Percentiles rank a stretch among this genome's conserved stretches.
Evolutionary conservation across 2,329 filamentous ascomycete species (phyloP).

Genomic region (Zopfia rhizophila): DNA sequence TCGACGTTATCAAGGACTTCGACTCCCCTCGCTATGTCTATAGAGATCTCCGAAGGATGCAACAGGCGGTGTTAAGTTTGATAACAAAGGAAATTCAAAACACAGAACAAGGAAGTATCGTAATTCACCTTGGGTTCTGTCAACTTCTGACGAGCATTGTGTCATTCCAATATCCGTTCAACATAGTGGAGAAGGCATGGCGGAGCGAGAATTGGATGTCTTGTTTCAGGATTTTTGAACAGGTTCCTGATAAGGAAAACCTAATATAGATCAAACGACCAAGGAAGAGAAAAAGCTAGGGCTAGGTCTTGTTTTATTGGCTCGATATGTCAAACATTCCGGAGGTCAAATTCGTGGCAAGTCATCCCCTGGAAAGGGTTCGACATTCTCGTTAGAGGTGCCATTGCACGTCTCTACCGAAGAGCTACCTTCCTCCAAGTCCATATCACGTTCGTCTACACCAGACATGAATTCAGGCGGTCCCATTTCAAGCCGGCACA

Average conservation of each 20-base stretch:
- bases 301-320: slow-evolving; percentile 12
- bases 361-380: slow-evolving; percentile 9
- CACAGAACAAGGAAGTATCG: slow-evolving; percentile 8
- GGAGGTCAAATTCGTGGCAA: slow-evolving; percentile 14
- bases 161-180: slow-evolving; percentile 13
- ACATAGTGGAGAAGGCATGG: slow-evolving; percentile 16
- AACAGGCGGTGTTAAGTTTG: slow-evolving; percentile 13
- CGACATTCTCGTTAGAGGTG: slow-evolving; percentile 15
- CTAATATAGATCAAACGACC: not conserved
- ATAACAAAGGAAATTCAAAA: slow-evolving; percentile 9
- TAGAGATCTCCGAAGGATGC: slow-evolving; percentile 12
- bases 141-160: slow-evolving; percentile 1
- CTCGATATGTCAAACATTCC: slow-evolving; percentile 14
- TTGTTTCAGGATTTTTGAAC: slow-evolving; percentile 17
- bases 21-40: slow-evolving; percentile 11
- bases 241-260: slow-evolving; percentile 12
- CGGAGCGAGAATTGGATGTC: slow-evolving; percentile 14
- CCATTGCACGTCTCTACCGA: slow-evolving; percentile 8
- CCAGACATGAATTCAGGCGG: too few species aligned
- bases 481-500: too few species aligned
- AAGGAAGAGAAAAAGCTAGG: slow-evolving; percentile 5
- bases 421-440: not conserved
- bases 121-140: slow-evolving; percentile 3
- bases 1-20: slow-evolving; percentile 9
- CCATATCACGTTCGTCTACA: not conserved